Conservation (phyloP, 2,329 filamentous ascomycete species). For the Trichoderma sp. region DNA sequence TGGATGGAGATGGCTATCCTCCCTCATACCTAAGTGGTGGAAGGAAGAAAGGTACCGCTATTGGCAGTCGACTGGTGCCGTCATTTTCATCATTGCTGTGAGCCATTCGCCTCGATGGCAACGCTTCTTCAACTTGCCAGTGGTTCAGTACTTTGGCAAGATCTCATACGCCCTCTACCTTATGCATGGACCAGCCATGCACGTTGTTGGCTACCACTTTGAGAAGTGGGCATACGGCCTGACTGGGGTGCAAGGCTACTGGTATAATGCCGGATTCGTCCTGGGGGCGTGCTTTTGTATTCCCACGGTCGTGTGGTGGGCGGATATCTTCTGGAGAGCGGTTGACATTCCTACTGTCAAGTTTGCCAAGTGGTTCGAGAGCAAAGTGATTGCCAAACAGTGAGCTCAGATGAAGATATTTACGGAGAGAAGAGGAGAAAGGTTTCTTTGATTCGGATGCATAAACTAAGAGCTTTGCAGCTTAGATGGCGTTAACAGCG, state of each 20-base stretch:
- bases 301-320: conserved; percentile 52
- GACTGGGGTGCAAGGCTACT: conserved; percentile 46
- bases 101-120: conserved; percentile 48
- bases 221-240: conserved; percentile 48
- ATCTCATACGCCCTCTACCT: conserved; percentile 62
- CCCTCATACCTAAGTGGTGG: conserved; percentile 51
- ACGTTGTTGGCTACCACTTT: conserved; percentile 52
- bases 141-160: conserved; percentile 58
- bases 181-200: conserved; percentile 57
- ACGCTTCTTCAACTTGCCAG: conserved; percentile 47
- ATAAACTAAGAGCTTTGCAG: neutral
- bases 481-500: conserved; percentile 17
- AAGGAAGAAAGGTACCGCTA: conserved; percentile 50
- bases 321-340: conserved; percentile 55
- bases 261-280: conserved; percentile 47
- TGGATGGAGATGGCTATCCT: conserved; percentile 50
- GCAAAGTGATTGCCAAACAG: conserved; percentile 37
- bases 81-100: conserved; percentile 51
- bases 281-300: conserved; percentile 49
- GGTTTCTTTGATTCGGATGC: neutral
- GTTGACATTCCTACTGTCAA: conserved; percentile 56
- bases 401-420: conserved; percentile 19
- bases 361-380: conserved; percentile 57
- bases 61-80: conserved; percentile 55
- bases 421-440: neutral